Base-by-base conservation (phyloP, 345 rosid genomes). In the Eucalyptus grandis region DNA sequence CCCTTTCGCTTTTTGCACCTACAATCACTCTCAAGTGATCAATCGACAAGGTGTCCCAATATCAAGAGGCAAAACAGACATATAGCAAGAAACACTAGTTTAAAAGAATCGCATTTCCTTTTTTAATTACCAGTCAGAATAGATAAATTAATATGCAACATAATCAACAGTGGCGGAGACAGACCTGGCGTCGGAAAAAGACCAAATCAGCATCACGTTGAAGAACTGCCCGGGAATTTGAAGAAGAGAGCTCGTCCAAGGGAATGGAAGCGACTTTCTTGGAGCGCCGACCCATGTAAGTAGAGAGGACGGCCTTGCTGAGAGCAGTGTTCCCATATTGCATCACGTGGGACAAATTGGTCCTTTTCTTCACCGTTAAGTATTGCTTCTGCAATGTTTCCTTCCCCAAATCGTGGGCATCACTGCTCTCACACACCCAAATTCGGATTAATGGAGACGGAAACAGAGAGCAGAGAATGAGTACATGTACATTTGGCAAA, bases 331-430 rank as follows among this genome's bases (percentile, higher is more conserved):
- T 46, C 43, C 88, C 88, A 62, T 43, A 87, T 62, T 87, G 81
- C 88, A 87, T 87, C 22, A 87, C 88, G 65, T 60, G 81, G 81
- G 88, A 87, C 72, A 22, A 31, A 30, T 40, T 60, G 77, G 88
- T 87, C 49, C 88, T 58, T 3, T 30, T 24, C 81, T 43, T 60
- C 80, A 87, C 88, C 31, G 22, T 50, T n/a, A 54, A 26, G 34
- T 56, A 50, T 62, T 58, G 89, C 47, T 93, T 49, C 90, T 89
- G 56, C 46, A 96, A 86, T 15, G 95, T 94, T 92, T 96, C 98
- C 87, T 92, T 90, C 13, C 86, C 58, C 91, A 90, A 82, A 88
- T 96, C 94, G 86, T 96, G 96, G 49, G 88, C 80, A 9, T 94
- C 98, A 51, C 96, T 95, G 95, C 80, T 49, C n/a, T 14, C 54